phyloP scores from a whole-genome alignment of 805 yeast genomes.

The Lachancea sp. region DNA sequence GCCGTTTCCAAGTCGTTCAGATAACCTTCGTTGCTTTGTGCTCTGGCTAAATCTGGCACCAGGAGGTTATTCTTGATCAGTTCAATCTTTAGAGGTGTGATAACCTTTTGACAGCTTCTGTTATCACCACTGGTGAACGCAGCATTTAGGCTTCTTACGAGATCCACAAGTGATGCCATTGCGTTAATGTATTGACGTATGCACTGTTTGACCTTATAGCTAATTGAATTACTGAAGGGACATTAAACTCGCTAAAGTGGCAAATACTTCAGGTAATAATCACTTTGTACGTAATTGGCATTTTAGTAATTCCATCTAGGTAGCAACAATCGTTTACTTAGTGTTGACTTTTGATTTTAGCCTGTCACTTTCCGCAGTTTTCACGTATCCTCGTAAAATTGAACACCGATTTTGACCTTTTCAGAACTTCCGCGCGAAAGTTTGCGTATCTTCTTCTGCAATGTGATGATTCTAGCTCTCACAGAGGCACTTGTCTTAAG shows the following conservation, averaged over 20 bases:
- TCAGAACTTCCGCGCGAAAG: conserved; percentile 45
- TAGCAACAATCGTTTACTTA: neutral
- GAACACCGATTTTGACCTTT: conserved; percentile 47
- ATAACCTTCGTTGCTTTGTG: conserved; percentile 33
- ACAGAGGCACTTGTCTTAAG: conserved; percentile 55
- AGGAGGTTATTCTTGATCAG: conserved; percentile 71
- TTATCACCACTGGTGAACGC: conserved; percentile 60
- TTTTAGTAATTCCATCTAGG: neutral
- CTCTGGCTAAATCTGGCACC: conserved; percentile 49
- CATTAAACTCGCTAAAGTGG: neutral
- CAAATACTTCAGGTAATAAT: neutral
- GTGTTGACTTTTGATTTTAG: neutral
- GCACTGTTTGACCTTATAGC: too few species aligned
- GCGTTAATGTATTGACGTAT: neutral
- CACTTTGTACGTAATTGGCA: neutral
- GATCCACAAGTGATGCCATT: conserved; percentile 52
- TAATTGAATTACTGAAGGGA: too few species aligned
- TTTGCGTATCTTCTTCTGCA: conserved; percentile 57
- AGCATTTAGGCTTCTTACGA: conserved; percentile 62
- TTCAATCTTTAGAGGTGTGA: conserved; percentile 71
- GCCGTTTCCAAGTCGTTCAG: conserved; percentile 69
- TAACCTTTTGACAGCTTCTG: conserved; percentile 49
- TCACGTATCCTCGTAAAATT: conserved; percentile 27
- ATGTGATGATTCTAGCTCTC: conserved; percentile 48
- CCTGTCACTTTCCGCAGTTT: too few species aligned